phyloP scores from a whole-genome alignment of 1,284 basidiomycete genomes.

The Trichosporon ovoides region DNA sequence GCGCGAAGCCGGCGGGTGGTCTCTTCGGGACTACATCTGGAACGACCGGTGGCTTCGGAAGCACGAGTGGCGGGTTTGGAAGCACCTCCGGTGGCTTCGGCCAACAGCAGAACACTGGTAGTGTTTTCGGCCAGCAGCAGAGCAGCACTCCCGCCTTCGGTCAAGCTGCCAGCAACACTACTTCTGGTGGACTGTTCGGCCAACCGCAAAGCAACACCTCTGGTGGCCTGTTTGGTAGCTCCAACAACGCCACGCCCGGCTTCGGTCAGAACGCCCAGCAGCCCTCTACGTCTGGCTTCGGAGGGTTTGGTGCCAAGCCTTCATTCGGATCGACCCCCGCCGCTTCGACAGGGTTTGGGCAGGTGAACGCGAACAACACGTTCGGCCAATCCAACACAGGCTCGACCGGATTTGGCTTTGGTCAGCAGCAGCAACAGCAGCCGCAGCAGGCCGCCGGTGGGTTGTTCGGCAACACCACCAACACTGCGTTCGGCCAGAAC shows the following conservation, averaged over 20 bases:
- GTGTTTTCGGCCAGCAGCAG: constrained; percentile 44
- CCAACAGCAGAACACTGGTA: constrained; percentile 35
- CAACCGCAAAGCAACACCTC: constrained; percentile 41
- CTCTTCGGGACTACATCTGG: constrained; percentile 4
- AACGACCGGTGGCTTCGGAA: constrained; percentile 35
- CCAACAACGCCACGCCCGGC: neutral
- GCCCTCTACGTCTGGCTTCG: constrained; percentile 45
- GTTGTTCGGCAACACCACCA: constrained; percentile 26
- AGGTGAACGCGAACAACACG: constrained; percentile 26
- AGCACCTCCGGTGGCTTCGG: constrained; percentile 37
- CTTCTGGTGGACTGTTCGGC: constrained; percentile 7
- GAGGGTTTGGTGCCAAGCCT: constrained; percentile 44
- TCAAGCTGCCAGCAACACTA: constrained; percentile 30
- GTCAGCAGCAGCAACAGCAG: constrained; percentile 45
- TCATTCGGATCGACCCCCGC: constrained; percentile 30
- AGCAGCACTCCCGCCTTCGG: constrained; percentile 39
- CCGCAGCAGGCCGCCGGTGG: constrained; percentile 22
- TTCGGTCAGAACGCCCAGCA: constrained; percentile 36
- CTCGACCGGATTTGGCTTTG: constrained; percentile 14
- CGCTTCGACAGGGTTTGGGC: constrained; percentile 15
- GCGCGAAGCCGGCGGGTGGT: constrained; percentile 28
- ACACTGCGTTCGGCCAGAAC: constrained; percentile 34
- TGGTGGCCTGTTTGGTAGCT: constrained; percentile 30
- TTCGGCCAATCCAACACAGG: constrained; percentile 44
- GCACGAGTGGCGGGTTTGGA: constrained; percentile 13